Evolutionary conservation across 1,139 yeast species (phyloP).

Genomic region (Ashbya aceris): DNA sequence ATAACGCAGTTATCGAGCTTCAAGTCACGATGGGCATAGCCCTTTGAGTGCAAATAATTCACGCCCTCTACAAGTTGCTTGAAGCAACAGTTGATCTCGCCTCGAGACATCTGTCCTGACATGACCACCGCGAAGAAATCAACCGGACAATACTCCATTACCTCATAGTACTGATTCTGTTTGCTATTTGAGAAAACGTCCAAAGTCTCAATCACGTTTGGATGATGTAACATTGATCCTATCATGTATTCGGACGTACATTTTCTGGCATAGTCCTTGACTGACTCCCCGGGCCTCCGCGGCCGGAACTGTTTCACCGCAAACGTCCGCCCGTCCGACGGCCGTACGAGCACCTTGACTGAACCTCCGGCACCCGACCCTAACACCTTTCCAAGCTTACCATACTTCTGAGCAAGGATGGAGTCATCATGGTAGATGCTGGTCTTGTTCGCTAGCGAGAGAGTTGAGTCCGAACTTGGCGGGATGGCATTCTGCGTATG

Average conservation of each 20-base stretch:
- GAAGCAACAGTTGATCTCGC: slow-evolving; percentile 82
- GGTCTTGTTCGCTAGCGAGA: slow-evolving; percentile 28
- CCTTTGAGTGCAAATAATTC: slow-evolving; percentile 73
- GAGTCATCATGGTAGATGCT: slow-evolving; percentile 47
- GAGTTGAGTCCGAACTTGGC: slow-evolving; percentile 29
- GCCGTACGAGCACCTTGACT: slow-evolving; percentile 74
- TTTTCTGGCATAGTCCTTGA: slow-evolving; percentile 85
- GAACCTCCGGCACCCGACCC: slow-evolving; percentile 99
- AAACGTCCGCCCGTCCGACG: slow-evolving; percentile 74
- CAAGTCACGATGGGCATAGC: slow-evolving; percentile 91
- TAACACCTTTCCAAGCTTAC: slow-evolving; percentile 77
- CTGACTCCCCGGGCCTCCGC: slow-evolving; percentile 70
- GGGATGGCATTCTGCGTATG: slow-evolving; percentile 31
- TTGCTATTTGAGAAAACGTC: slow-evolving; percentile 64
- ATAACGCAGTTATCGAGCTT: slow-evolving; percentile 93
- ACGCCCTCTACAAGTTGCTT: slow-evolving; percentile 83
- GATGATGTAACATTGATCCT: slow-evolving; percentile 91
- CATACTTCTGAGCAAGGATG: slow-evolving; percentile 74
- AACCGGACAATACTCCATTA: slow-evolving; percentile 95
- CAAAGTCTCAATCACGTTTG: slow-evolving; percentile 85
- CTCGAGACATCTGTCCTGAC: slow-evolving; percentile 86
- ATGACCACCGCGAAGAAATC: slow-evolving; percentile 96
- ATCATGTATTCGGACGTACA: slow-evolving; percentile 97
- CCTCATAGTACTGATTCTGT: slow-evolving; percentile 82
- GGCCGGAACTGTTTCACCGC: slow-evolving; percentile 97